Percentiles rank a stretch among this genome's conserved stretches.
Evolutionary conservation across 768 basidiomycete species (phyloP).

Genomic region (Sistotremastrum suecicum): DNA sequence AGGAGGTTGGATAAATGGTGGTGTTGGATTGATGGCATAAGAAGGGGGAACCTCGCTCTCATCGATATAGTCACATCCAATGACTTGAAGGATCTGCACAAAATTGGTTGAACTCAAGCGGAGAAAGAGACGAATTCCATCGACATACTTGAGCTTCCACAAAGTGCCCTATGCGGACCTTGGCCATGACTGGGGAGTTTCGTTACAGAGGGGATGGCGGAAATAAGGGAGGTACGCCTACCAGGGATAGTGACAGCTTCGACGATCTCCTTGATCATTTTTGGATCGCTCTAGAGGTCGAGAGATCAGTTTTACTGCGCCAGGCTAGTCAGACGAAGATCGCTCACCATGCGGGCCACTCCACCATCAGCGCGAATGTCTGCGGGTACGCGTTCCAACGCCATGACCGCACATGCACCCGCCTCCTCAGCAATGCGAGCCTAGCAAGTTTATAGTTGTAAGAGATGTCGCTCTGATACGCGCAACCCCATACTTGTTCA

Average conservation of each 20-base stretch:
- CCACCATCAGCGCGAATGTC: slow-evolving; percentile 88
- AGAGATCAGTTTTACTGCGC: neutral
- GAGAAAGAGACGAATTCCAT: neutral
- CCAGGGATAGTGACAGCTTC: slow-evolving; percentile 77
- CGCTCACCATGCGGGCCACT: slow-evolving; percentile 87
- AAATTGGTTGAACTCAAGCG: neutral
- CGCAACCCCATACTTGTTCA: slow-evolving; percentile 32
- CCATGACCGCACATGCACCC: slow-evolving; percentile 97
- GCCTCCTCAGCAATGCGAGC: slow-evolving; percentile 96
- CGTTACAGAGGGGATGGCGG: neutral
- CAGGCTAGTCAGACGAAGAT: neutral
- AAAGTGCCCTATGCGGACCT: slow-evolving; percentile 93
- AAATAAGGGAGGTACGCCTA: slow-evolving; percentile 12
- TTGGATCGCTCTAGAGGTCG: slow-evolving; percentile 69
- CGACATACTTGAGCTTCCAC: slow-evolving; percentile 78
- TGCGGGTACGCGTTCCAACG: slow-evolving; percentile 86
- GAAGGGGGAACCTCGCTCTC: slow-evolving; percentile 62
- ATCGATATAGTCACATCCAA: slow-evolving; percentile 95
- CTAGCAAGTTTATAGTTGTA: slow-evolving; percentile 24
- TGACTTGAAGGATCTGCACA: slow-evolving; percentile 72
- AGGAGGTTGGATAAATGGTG: slow-evolving; percentile 91
- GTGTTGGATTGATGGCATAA: slow-evolving; percentile 92
- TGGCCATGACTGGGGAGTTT: slow-evolving; percentile 65
- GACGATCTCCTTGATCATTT: slow-evolving; percentile 94
- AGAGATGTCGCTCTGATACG: slow-evolving; percentile 1